Percentiles rank a stretch among this genome's conserved stretches.
Evolutionary conservation across 176 grass and related monocot genomes (phyloP).

Genomic region (Areca catechu): DNA sequence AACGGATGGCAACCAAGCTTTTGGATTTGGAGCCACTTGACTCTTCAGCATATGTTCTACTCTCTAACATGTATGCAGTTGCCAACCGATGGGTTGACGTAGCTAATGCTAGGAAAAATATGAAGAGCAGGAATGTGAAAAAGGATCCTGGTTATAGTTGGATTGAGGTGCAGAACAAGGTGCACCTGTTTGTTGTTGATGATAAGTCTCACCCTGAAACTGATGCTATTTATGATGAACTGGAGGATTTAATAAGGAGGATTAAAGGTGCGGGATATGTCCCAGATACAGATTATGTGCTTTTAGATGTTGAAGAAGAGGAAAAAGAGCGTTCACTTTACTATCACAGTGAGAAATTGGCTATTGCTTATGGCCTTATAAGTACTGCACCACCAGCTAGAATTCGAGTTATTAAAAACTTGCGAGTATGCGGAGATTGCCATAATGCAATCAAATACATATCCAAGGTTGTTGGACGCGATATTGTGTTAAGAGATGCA

Average conservation of each 20-base stretch:
- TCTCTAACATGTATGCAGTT: conserved; percentile 25
- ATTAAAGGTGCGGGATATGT: conserved; percentile 24
- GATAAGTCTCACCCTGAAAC: conserved; percentile 12
- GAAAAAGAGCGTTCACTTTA: conserved; percentile 12
- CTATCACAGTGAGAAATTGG: conserved; percentile 23
- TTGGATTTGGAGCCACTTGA: conserved; percentile 20
- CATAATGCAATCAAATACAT: conserved; percentile 29
- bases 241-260: conserved; percentile 18
- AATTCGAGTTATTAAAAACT: conserved; percentile 21
- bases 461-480: conserved; percentile 4
- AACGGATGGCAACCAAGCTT: conserved; percentile 21
- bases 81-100: conserved; percentile 18
- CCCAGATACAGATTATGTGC: conserved; percentile 12
- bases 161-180: conserved; percentile 15
- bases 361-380: conserved; percentile 20
- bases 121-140: conserved; percentile 16
- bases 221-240: conserved; percentile 15
- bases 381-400: conserved; percentile 4
- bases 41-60: conserved; percentile 25
- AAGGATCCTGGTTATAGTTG: conserved; percentile 26
- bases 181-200: conserved; percentile 23
- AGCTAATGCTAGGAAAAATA: conserved; percentile 15
- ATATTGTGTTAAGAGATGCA: conserved; percentile 23
- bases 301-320: conserved; percentile 26
- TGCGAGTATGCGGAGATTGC: conserved; percentile 22